Evolutionary conservation across 306 rosid genomes (phyloP).

Genomic region (Phaseolus lunatus): DNA sequence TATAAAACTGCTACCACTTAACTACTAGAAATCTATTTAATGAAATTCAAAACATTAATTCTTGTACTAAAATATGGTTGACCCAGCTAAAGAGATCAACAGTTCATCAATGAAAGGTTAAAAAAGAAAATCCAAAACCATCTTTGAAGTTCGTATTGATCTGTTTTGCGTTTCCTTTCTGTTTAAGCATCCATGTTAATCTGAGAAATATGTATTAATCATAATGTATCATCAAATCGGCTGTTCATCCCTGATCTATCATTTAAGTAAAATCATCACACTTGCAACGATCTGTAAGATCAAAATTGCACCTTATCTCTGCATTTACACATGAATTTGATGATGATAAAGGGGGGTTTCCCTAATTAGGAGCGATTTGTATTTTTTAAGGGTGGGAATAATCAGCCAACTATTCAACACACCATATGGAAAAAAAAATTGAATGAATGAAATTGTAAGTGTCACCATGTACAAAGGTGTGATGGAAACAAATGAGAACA

Average conservation of each 20-base stretch:
- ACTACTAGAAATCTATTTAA: not conserved
- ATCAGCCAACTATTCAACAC: conserved; percentile 6
- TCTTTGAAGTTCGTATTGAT: not conserved
- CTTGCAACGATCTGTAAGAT: too few species aligned
- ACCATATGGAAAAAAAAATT: not conserved
- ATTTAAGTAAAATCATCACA: not conserved
- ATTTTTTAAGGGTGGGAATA: not conserved
- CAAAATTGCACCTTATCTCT: not conserved
- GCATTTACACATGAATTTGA: not conserved
- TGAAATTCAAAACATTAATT: not conserved
- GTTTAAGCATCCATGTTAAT: not conserved
- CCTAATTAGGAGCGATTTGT: not conserved
- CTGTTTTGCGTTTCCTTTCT: too few species aligned
- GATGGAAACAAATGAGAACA: conserved; percentile 8
- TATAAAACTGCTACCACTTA: not conserved
- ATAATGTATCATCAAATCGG: not conserved
- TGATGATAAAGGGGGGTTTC: not conserved
- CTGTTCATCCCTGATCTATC: not conserved
- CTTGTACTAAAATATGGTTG: not conserved
- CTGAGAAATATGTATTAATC: not conserved
- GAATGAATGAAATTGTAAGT: conserved; percentile 11
- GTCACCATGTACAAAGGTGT: conserved; percentile 34
- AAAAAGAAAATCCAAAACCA: not conserved
- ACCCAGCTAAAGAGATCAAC: not conserved
- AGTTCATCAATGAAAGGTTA: not conserved